These are phyloP conservation scores for Fusarium sp. DNA, from an alignment of 2,329 filamentous ascomycete genomes.

Conservation along the genomic window DNA sequence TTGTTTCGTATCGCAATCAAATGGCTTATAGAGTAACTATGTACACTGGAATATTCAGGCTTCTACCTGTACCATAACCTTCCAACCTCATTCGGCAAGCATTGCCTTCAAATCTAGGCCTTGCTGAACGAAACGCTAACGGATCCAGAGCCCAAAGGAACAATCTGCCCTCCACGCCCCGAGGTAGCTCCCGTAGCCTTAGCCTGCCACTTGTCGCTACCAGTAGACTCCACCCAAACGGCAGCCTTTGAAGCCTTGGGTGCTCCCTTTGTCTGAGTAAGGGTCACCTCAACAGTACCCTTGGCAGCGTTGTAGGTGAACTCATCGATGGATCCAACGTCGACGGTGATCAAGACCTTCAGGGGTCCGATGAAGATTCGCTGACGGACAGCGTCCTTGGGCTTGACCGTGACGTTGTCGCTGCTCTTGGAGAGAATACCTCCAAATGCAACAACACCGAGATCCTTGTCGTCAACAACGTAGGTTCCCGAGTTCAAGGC, in stretches of 20 bases:
- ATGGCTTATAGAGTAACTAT: not conserved
- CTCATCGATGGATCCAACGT: slow-evolving; percentile 56
- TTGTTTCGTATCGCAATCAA: not conserved
- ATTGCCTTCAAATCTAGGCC: not conserved
- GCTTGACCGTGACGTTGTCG: slow-evolving; percentile 50
- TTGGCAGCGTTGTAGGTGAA: slow-evolving; percentile 48
- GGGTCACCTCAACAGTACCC: slow-evolving; percentile 33
- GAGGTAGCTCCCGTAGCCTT: not conserved
- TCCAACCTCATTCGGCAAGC: no score
- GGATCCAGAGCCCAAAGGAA: slow-evolving; percentile 4
- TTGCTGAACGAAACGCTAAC: slow-evolving; percentile 5
- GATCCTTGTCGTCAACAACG: slow-evolving; percentile 56
- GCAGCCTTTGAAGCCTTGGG: slow-evolving; percentile 46
- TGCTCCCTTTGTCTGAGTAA: slow-evolving; percentile 45
- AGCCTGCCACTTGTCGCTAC: slow-evolving; percentile 10
- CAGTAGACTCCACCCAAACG: slow-evolving; percentile 52
- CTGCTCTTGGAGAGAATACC: slow-evolving; percentile 51
- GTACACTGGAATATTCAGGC: not conserved
- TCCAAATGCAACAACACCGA: slow-evolving; percentile 63
- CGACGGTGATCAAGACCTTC: slow-evolving; percentile 54
- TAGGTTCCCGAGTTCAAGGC: slow-evolving; percentile 63
- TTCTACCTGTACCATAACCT: accelerated
- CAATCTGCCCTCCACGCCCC: slow-evolving; percentile 39
- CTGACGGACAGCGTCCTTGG: slow-evolving; percentile 59
- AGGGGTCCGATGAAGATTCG: slow-evolving; percentile 61